Conservation (phyloP, 2,329 filamentous ascomycete species). For the Fusarium sp. region DNA sequence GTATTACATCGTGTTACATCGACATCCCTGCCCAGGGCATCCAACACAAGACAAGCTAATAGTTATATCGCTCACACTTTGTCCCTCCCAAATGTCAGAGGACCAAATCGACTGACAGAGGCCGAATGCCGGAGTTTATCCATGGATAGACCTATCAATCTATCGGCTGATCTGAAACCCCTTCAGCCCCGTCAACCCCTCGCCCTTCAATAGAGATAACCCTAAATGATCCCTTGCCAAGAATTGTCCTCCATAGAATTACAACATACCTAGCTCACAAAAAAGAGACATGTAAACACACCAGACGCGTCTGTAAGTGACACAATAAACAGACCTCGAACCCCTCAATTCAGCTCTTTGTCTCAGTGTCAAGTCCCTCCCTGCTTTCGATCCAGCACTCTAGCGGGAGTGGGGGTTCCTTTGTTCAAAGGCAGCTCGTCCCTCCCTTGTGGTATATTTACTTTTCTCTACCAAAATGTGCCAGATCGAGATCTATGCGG, state of each 20-base stretch:
- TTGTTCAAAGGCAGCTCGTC: background rate
- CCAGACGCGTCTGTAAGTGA: slow-evolving; percentile 10
- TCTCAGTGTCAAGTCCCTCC: slow-evolving; percentile 26
- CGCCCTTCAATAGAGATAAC: slow-evolving; percentile 12
- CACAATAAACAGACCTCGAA: slow-evolving; percentile 11
- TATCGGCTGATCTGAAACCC: slow-evolving; percentile 12
- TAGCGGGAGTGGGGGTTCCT: background rate
- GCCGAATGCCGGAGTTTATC: slow-evolving; percentile 13
- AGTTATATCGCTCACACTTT: slow-evolving; percentile 3
- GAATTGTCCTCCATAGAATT: slow-evolving; percentile 5
- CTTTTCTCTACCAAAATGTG: background rate
- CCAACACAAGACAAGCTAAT: slow-evolving; percentile 16
- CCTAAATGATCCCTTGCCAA: slow-evolving; percentile 14
- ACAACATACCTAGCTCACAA: background rate
- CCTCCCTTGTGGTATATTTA: slow-evolving; percentile 10
- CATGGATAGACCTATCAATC: slow-evolving; percentile 1
- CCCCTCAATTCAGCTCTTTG: slow-evolving; percentile 33
- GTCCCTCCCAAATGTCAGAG: background rate
- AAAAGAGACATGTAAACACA: slow-evolving; percentile 33
- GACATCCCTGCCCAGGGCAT: background rate
- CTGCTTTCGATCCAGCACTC: slow-evolving; percentile 25
- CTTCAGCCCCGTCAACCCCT: slow-evolving; percentile 1
- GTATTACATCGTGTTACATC: slow-evolving; percentile 11
- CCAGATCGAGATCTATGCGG: slow-evolving; percentile 10
- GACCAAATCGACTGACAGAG: background rate